Evolutionary conservation across 306 rosid genomes (phyloP).

Genomic region (Trifolium repens): DNA sequence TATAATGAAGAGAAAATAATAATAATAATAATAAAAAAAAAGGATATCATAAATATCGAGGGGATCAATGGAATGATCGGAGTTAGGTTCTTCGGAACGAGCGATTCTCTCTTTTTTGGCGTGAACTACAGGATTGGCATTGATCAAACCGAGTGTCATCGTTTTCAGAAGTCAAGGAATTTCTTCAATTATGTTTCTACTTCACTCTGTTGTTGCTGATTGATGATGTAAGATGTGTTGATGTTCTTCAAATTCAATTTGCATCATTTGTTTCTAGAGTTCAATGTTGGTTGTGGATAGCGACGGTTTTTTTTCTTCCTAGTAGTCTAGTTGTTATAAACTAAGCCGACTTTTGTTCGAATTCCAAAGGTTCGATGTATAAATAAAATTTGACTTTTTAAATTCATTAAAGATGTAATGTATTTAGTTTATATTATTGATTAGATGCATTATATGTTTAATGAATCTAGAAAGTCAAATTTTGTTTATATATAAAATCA

Average conservation of each 20-base stretch:
- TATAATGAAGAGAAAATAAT: too few species aligned
- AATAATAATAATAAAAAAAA: neutral
- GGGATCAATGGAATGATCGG: slow-evolving; percentile 82
- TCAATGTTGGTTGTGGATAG: neutral
- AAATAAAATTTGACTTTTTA: too few species aligned
- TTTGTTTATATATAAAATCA: too few species aligned
- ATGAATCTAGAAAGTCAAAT: too few species aligned
- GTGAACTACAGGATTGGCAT: slow-evolving; percentile 95
- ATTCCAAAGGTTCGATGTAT: too few species aligned
- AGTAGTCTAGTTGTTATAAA: too few species aligned
- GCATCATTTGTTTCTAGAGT: neutral
- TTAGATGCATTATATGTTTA: too few species aligned
- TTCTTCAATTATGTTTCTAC: neutral
- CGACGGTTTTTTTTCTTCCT: neutral
- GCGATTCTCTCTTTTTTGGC: slow-evolving; percentile 86
- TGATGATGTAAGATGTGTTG: neutral
- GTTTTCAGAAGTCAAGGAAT: neutral
- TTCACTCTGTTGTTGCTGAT: neutral
- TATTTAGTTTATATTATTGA: too few species aligned
- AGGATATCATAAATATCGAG: slow-evolving; percentile 98
- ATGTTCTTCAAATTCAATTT: neutral
- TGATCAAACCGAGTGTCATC: slow-evolving; percentile 95
- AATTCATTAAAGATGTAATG: too few species aligned
- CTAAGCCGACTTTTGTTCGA: too few species aligned
- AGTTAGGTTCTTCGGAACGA: slow-evolving; percentile 71